Evolutionary conservation across 306 rosid species (phyloP), one percentile per base, ranked within the genome.

Genomic region (Mimosa bimucronata): DNA sequence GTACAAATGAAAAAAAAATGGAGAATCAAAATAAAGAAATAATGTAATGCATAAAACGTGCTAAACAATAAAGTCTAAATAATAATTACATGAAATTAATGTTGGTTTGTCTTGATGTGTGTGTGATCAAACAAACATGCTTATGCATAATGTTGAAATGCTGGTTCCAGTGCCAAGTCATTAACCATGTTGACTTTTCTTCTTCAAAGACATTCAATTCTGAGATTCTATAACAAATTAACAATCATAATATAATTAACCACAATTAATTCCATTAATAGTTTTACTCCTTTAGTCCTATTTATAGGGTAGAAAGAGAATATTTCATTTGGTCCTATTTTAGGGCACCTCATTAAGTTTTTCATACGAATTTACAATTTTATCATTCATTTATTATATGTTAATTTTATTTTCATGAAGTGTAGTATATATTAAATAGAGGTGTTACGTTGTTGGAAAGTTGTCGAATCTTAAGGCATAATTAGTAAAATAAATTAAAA

Each of bases 181-280:
- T 23, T 23, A 58, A 10, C 34, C 64, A 57, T 57, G 10, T 8
- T 23, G 64, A 57, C 64, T 23, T 23, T 23, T 57, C 30, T 11
- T 31, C 34, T 18, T 65, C 2, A 65, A 16, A 31, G 8, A 44
- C 41, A 71, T 30, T 60, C 6, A 28, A 38, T 76, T 79, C 82
- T 71, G 67, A 55, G 19, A 19, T 52, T 52, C 4, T 52, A 55
- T n/a, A n/a, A n/a, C n/a, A n/a, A n/a, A n/a, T n/a, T 55, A 21
- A n/a, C 2, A 52, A 19, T 52, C 23, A 52, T 52, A 21, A n/a
- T n/a, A 53, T 52, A 52, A 52, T n/a, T 53, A n/a, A 21, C 12
- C 75, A 74, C 23, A 55, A 21, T 37, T 70, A 68, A 41, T 75
- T 69, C 5, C 1, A 13, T n/a, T n/a, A n/a, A n/a, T n/a, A n/a